Percentiles rank a stretch among this genome's conserved stretches.
Conservation (phyloP, 1,284 basidiomycete species). For the Schizopora paradoxa region DNA sequence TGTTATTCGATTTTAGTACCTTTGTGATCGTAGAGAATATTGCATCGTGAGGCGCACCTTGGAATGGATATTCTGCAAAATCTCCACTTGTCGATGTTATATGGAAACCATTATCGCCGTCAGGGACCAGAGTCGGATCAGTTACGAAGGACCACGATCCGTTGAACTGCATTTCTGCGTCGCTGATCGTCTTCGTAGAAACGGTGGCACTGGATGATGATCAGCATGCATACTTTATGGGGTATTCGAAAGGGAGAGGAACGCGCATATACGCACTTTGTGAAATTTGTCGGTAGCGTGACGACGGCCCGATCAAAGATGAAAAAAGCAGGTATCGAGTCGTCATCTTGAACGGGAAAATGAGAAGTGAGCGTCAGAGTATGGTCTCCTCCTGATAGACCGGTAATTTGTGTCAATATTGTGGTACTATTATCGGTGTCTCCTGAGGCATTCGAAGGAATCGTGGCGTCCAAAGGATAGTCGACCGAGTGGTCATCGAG, state of each 20-base stretch:
- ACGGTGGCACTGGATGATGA: conserved; percentile 32
- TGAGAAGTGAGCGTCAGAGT: conserved; percentile 27
- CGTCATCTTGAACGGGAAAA: too few relatives aligned
- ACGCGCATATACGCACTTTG: conserved; percentile 12
- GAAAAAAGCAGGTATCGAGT: conserved; percentile 19
- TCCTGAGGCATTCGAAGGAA: conserved; percentile 1
- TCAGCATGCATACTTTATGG: conserved; percentile 12
- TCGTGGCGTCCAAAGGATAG: neutral
- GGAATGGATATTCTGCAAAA: conserved; percentile 13
- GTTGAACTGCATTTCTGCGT: conserved; percentile 38
- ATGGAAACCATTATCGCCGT: conserved; percentile 11
- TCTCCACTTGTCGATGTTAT: conserved; percentile 12
- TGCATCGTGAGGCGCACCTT: conserved; percentile 15
- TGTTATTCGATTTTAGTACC: neutral
- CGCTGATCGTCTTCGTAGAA: conserved; percentile 32
- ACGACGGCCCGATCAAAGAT: conserved; percentile 26
- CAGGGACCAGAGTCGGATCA: conserved; percentile 23
- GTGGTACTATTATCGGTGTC: conserved; percentile 21
- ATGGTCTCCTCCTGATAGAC: conserved; percentile 26
- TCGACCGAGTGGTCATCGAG: conserved; percentile 17
- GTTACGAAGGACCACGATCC: conserved; percentile 45
- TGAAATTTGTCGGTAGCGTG: conserved; percentile 13
- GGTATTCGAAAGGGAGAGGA: conserved; percentile 6
- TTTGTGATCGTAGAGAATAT: conserved; percentile 5
- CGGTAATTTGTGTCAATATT: conserved; percentile 27